These are phyloP conservation scores for Lodderomyces oxycetoniae DNA, from an alignment of 1,139 yeast genomes.

Conservation along the genomic window DNA sequence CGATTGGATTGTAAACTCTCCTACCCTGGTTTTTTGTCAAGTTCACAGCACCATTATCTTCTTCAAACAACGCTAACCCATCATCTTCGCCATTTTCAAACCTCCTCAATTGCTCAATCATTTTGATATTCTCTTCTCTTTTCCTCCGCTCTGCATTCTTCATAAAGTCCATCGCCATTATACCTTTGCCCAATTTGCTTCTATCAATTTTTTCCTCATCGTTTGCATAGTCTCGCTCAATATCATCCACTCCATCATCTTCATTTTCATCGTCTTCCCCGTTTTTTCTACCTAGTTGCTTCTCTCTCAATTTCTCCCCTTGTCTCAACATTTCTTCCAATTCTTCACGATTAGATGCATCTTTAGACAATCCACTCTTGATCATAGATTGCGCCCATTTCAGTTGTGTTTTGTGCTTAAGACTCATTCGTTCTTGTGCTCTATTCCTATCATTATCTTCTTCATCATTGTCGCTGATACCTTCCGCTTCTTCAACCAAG, in stretches of 20 bases:
- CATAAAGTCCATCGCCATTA: constrained; percentile 93
- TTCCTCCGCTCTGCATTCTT: constrained; percentile 72
- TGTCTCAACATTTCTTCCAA: constrained; percentile 91
- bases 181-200: constrained; percentile 70
- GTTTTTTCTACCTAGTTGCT: constrained; percentile 64
- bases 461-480: constrained; percentile 26
- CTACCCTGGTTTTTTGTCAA: constrained; percentile 69
- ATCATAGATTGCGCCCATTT: constrained; percentile 92
- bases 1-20: constrained; percentile 74
- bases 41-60: constrained; percentile 36
- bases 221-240: constrained; percentile 42
- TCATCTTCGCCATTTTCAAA: constrained; percentile 39
- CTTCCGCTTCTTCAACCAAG: constrained; percentile 62
- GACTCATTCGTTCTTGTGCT: constrained; percentile 88
- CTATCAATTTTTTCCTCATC: constrained; percentile 30
- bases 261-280: constrained; percentile 53
- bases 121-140: constrained; percentile 50
- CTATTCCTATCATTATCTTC: constrained; percentile 69
- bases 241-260: constrained; percentile 50
- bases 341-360: constrained; percentile 75
- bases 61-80: constrained; percentile 31
- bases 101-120: constrained; percentile 47
- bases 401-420: constrained; percentile 82
- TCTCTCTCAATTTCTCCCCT: constrained; percentile 72
- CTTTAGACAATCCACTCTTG: constrained; percentile 85